These are phyloP conservation scores for Balansia obtecta DNA, from an alignment of 2,329 filamentous ascomycete species.

Conservation along the genomic window DNA sequence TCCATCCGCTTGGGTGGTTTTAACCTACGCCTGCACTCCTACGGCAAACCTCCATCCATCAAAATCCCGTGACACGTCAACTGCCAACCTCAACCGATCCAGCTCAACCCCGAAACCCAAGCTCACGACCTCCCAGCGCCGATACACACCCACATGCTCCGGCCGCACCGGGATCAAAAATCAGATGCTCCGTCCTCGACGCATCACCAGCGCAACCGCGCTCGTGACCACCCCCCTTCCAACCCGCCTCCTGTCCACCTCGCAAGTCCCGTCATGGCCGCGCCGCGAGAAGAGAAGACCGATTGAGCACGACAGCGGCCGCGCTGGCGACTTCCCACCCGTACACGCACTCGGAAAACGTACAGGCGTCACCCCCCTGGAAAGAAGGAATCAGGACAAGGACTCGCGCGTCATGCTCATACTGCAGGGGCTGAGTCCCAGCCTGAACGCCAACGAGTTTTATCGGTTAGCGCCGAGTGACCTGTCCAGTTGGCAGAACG, in stretches of 20 bases:
- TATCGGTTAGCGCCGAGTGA: conserved; percentile 52
- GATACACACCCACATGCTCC: not conserved
- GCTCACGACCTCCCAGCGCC: not conserved
- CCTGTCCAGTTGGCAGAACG: conserved; percentile 54
- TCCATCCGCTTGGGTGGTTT: too few relatives aligned
- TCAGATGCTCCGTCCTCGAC: conserved; percentile 20
- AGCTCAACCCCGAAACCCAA: not conserved
- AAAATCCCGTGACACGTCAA: not conserved
- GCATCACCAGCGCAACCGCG: conserved; percentile 14
- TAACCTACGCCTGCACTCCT: too few relatives aligned
- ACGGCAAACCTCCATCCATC: too few relatives aligned
- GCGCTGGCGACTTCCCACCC: not conserved
- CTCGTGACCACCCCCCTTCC: conserved; percentile 7
- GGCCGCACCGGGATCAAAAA: not conserved
- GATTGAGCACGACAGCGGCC: not conserved
- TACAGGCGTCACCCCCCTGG: not conserved
- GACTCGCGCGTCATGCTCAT: conserved; percentile 32
- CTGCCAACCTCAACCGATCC: not conserved
- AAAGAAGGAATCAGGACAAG: not conserved
- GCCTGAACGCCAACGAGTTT: conserved; percentile 57
- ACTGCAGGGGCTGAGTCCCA: conserved; percentile 43
- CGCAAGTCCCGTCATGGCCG: conserved; percentile 3
- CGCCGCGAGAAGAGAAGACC: conserved; percentile 4
- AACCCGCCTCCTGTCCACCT: not conserved
- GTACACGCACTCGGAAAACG: not conserved